Evolutionary conservation across 441 rosid species (phyloP).

Genomic region (Arabidopsis lyrata): DNA sequence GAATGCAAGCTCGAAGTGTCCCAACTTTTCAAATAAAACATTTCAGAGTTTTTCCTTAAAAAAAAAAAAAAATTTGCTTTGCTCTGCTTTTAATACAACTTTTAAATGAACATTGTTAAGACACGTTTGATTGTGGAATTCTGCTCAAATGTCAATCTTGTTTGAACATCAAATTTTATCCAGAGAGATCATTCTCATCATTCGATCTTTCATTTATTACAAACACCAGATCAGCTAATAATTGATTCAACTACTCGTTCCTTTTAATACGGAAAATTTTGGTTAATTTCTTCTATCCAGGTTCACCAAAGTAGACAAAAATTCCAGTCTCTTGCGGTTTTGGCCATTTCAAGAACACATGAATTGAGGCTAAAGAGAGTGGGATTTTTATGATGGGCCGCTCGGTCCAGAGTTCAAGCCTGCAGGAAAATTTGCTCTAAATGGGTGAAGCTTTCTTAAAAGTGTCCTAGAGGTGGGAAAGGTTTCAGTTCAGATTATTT

Average conservation of each 20-base stretch:
- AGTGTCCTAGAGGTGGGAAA: too few relatives aligned
- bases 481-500: too few relatives aligned
- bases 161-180: background rate
- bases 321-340: background rate
- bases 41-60: background rate
- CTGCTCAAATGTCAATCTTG: background rate
- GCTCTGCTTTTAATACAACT: slow-evolving; percentile 3
- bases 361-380: background rate
- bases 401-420: too few relatives aligned
- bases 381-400: too few relatives aligned
- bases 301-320: background rate
- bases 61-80: background rate
- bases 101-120: background rate
- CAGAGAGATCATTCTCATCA: background rate
- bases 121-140: background rate
- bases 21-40: slow-evolving; percentile 24
- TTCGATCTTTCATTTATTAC: background rate
- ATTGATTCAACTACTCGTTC: background rate
- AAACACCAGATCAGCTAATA: background rate
- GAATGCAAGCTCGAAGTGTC: slow-evolving; percentile 35
- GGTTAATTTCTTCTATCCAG: background rate
- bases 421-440: too few relatives aligned
- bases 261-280: background rate
- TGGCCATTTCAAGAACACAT: background rate
- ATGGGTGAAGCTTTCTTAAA: too few relatives aligned